Base-by-base conservation (phyloP, 352 stramenopile species). In the Globisporangium radiosum region DNA sequence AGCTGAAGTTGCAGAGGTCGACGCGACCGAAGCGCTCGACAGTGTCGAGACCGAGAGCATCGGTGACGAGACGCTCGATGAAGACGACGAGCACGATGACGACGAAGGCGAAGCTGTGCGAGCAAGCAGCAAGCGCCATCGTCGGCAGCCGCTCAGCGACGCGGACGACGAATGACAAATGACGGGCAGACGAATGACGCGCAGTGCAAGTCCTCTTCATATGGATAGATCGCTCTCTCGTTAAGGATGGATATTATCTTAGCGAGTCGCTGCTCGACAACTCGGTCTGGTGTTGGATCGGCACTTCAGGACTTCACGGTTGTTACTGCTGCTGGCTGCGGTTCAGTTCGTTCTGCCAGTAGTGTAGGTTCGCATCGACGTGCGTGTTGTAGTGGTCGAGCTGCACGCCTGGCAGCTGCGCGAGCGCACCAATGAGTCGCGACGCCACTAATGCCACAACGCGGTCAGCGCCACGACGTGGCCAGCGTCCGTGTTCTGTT, bases 401-500 rank as follows among this genome's bases (percentile, higher is more conserved):
- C 10, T 75, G 48, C 4, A 77, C 71, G 44, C 67, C 69, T 2
- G 84, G 84, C 17, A 94, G 58, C 45, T 75, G 69, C 33, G 68
- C 79, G 38, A 92, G 66, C 38, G 70, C 75, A 15, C 76, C 49
- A 61, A 92, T 92, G 8, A 92, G 71, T 25, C 14, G 96, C 90
- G 44, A 98, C 94, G 56, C 91, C 94, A 43, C 97, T 88, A 60
- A 98, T 97, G 25, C 25, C 25, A 33, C 25, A 33, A 33, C 2
- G 25, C 25, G 1, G 25, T 3, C 25, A 33, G 25, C 25, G 25
- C 25, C 25, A 3, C 25, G 25, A 33, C 25, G 25, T 33, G 25
- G 25, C 25, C 25, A 33, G 25, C 25, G 25, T 33, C 25, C 25
- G 25, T 33, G 25, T 33, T 33, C 25, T 33, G 25, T 33, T 33